Evolutionary conservation across 2,329 filamentous ascomycete genomes (phyloP), one percentile per base, ranked within the genome.

Genomic region (Microdochium bolleyi): DNA sequence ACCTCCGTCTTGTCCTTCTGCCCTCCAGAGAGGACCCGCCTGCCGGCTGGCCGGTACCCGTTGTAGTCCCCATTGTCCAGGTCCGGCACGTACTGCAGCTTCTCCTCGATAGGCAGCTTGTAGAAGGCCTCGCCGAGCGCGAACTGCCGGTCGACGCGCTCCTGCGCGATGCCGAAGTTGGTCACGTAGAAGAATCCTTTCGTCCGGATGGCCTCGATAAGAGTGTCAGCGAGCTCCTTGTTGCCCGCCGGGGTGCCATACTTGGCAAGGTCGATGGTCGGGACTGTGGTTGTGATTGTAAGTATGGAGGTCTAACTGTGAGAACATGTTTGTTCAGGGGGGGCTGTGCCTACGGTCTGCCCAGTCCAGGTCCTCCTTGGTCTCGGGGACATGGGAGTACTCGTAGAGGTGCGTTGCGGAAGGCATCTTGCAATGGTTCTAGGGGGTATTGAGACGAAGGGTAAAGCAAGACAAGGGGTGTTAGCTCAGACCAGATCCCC

Each of bases 101-200:
- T 85, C 62, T 85, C 80, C 11, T 80, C 77, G 0, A 78, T 65
- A 0, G 82, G 80, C 0, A 85, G 71, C 3, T 70, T 61, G 60
- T 80, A 80, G 58, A 85, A 80, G 21, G 77, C 73, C 38, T 80
- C 73, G 0, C 78, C 82, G 0, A 85, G 70, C 2, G 80, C 76
- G 54, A 85, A 85, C 53, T 85, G 81, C 1, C 68, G 67, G 54
- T 84, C 76, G 1, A 85, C 75, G 25, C 76, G 73, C 41, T 80
- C 76, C 60, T 84, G 80, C 0, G 70, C 68, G 19, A 85, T 76
- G 56, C 76, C 79, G 58, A 80, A 85, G 64, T 85, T 83, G 54
- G 76, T 80, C 1, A 84, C 77, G 54, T 83, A 82, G 64, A 84
- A 84, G 67, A 83, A 79, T 4, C 77, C 76, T 52, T 70, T 70